These are phyloP conservation scores for Blastobotrys elegans DNA, from an alignment of 1,139 yeast species.

Conservation along the genomic window DNA sequence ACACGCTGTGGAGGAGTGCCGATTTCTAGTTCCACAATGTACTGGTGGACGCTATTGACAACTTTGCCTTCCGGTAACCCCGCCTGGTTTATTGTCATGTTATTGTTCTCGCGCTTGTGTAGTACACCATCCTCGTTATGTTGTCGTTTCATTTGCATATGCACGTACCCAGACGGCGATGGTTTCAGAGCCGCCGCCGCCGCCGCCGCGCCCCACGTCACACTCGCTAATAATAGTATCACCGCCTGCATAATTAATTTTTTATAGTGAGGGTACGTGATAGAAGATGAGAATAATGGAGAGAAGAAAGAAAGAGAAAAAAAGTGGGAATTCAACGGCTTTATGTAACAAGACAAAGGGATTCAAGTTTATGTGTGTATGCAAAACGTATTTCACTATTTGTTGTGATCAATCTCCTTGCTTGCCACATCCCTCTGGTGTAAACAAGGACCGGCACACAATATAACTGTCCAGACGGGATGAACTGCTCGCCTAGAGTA, in stretches of 20 bases:
- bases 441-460: neutral
- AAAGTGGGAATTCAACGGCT: neutral
- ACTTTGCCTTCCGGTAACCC: neutral
- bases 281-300: too few relatives aligned
- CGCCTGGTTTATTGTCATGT: neutral
- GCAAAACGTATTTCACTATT: neutral
- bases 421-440: too few relatives aligned
- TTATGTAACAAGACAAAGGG: neutral
- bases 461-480: too few relatives aligned
- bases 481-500: too few relatives aligned
- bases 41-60: constrained; percentile 31
- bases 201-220: too few relatives aligned
- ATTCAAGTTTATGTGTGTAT: too few relatives aligned
- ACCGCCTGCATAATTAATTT: too few relatives aligned
- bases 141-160: neutral
- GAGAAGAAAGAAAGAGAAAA: neutral
- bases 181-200: neutral
- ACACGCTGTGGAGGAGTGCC: constrained; percentile 55
- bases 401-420: neutral
- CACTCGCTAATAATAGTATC: too few relatives aligned
- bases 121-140: neutral
- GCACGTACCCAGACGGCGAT: neutral
- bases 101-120: too few relatives aligned
- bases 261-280: too few relatives aligned
- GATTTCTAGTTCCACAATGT: constrained; percentile 42